Evolutionary conservation across 768 basidiomycete species (phyloP).

Genomic region (Bullera alba): DNA sequence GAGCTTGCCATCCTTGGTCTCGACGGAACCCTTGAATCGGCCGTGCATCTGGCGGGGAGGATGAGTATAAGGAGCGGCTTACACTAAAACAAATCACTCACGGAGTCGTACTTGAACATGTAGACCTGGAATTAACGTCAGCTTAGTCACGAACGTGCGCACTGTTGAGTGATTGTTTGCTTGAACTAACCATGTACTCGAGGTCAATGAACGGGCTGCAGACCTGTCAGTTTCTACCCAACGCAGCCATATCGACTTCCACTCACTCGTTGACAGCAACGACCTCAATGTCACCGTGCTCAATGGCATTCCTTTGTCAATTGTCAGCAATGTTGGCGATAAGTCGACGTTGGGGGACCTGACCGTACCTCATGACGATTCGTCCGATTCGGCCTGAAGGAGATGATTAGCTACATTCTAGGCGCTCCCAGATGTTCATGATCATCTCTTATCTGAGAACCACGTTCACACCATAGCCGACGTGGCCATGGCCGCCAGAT

Average conservation of each 20-base stretch:
- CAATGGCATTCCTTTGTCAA: conserved; percentile 69
- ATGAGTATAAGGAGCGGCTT: not conserved
- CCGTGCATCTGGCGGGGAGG: conserved; percentile 42
- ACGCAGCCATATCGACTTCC: not conserved
- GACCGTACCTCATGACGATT: conserved; percentile 61
- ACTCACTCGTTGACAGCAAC: conserved; percentile 90
- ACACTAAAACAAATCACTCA: conserved; percentile 9
- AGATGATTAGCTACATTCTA: not conserved
- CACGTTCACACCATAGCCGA: too few species aligned
- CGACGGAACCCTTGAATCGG: conserved; percentile 70
- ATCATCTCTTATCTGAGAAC: too few species aligned
- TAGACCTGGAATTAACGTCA: conserved; percentile 29
- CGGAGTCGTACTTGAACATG: conserved; percentile 45
- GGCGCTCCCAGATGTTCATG: not conserved
- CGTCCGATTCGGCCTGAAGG: conserved; percentile 94
- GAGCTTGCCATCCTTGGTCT: conserved; percentile 82
- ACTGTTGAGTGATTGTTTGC: too few species aligned
- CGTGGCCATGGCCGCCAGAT: too few species aligned
- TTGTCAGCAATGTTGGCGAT: not conserved
- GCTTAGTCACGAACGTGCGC: not conserved
- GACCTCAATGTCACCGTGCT: conserved; percentile 67
- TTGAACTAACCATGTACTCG: conserved; percentile 82
- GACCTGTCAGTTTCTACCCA: conserved; percentile 14
- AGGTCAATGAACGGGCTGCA: conserved; percentile 91
- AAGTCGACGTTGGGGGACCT: not conserved